A percentile compares a stretch with the other conserved stretches of the same genome.
Conservation (phyloP, 2,329 filamentous ascomycete species). For the Colletotrichum neosansevieriae region DNA sequence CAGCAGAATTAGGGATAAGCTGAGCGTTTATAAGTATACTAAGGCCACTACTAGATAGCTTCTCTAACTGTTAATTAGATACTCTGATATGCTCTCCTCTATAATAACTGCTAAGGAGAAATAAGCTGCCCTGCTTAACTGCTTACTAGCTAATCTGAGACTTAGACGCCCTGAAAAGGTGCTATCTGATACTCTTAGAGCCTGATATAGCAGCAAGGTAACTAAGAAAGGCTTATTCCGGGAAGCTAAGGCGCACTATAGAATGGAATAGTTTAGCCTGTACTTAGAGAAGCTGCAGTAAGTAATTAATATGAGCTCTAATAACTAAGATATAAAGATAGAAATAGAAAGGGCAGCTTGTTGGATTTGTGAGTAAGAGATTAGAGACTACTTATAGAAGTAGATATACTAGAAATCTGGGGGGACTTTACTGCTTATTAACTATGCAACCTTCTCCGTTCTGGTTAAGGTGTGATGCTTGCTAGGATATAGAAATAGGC, state of each 20-base stretch:
- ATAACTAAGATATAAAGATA: conserved; percentile 47
- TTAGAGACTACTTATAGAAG: conserved; percentile 55
- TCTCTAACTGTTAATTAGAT: conserved; percentile 46
- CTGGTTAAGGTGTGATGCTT: conserved; percentile 56
- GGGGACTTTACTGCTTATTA: conserved; percentile 55
- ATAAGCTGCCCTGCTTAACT: conserved; percentile 51
- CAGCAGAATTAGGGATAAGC: conserved; percentile 47
- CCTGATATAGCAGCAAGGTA: conserved; percentile 27
- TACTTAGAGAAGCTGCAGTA: conserved; percentile 51
- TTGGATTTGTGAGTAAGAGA: conserved; percentile 52
- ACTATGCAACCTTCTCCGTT: conserved; percentile 60
- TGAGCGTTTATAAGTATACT: conserved; percentile 47
- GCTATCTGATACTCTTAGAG: conserved; percentile 46
- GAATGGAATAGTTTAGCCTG: conserved; percentile 52
- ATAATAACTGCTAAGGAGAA: conserved; percentile 51
- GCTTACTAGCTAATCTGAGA: conserved; percentile 50
- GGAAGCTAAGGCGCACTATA: conserved; percentile 58
- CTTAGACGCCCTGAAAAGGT: conserved; percentile 47
- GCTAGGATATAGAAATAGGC: conserved; percentile 57
- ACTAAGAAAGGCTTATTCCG: conserved; percentile 60
- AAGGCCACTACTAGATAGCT: not conserved
- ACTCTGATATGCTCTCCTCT: conserved; percentile 50
- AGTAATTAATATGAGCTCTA: conserved; percentile 50
- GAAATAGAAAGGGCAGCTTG: conserved; percentile 48
- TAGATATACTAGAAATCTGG: conserved; percentile 52